phyloP scores from a whole-genome alignment of 2,329 filamentous ascomycete genomes.

The Ilyonectria mors-panacis region DNA sequence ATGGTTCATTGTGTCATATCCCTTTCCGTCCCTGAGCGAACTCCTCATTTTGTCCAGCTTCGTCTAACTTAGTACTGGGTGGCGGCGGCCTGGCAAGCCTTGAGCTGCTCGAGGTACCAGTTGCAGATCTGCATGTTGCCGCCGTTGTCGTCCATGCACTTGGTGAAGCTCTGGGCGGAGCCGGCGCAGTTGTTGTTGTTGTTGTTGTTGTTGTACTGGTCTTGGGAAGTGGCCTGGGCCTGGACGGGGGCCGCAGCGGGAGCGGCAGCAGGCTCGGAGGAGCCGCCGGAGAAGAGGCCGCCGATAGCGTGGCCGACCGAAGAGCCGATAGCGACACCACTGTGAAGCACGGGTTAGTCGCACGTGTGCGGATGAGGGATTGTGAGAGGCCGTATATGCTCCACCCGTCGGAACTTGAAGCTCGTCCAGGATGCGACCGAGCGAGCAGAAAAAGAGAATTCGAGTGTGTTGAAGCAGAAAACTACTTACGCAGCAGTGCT shows the following conservation, averaged over 20 bases:
- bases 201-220: constrained; percentile 70
- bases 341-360: constrained; percentile 57
- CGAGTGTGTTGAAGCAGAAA: not conserved
- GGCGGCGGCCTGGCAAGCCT: constrained; percentile 86
- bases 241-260: constrained; percentile 68
- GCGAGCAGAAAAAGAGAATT: not conserved
- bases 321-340: constrained; percentile 96
- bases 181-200: constrained; percentile 78
- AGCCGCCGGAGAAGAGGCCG: constrained; percentile 85
- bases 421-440: not conserved
- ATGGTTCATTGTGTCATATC: constrained; percentile 17
- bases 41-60: constrained; percentile 15
- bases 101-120: constrained; percentile 98
- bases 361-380: constrained; percentile 28
- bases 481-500: constrained; percentile 94
- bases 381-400: constrained; percentile 26
- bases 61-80: constrained; percentile 73
- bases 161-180: constrained; percentile 88
- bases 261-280: constrained; percentile 66
- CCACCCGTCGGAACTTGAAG: constrained; percentile 13
- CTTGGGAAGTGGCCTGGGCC: constrained; percentile 59
- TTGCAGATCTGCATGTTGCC: constrained; percentile 97
- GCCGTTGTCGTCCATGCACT: constrained; percentile 95
- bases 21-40: constrained; percentile 1
- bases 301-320: constrained; percentile 96